Base-by-base conservation (phyloP, 768 basidiomycete genomes). In the Tulasnella sp. region DNA sequence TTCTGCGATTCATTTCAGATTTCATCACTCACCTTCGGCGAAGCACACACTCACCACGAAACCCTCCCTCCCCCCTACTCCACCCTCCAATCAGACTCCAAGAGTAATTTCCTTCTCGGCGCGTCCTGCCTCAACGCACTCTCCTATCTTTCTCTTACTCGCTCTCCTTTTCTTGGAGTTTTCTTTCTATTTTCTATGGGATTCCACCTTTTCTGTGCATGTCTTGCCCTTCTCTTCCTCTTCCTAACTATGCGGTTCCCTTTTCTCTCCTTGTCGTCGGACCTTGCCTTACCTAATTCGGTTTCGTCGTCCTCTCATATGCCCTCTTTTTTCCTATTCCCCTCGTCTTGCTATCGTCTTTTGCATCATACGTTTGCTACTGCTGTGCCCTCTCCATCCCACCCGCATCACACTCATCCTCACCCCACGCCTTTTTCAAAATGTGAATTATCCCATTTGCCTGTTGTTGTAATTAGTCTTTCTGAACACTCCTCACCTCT, bases 251-350 rank as follows among this genome's bases (percentile, higher is more conserved):
- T 69, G 64, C 34, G 64, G 64, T 69, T 69, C 64, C 64, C n/a
- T 28, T 37, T 34, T 37, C 64, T 69, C 34, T 1, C 64, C 64
- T 69, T 18, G 64, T 69, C 34, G 64, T 69, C 64, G 64, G 64
- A 69, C 64, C 64, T 69, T 69, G 64, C 64, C 64, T 69, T 69
- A 69, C 64, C 64, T 69, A 69, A 69, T 69, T 31, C 64, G 64
- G 64, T 69, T 3, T 69, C 64, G 64, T 69, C 18, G 11, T 34
- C 28, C 24, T 31, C 16, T n/a, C 64, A 37, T 34, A 69, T 69
- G 64, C 64, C 64, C n/a, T 69, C 64, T 69, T 20, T 69, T 54
- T 54, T n/a, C n/a, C 64, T 69, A 69, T 69, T 31, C 31, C 11
- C 28, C 54, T 54, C 24, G 50, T 54, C 24, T 54, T 54, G 54